phyloP scores from a whole-genome alignment of 495 filamentous ascomycete species.

The Aspergillus heteromorphus region DNA sequence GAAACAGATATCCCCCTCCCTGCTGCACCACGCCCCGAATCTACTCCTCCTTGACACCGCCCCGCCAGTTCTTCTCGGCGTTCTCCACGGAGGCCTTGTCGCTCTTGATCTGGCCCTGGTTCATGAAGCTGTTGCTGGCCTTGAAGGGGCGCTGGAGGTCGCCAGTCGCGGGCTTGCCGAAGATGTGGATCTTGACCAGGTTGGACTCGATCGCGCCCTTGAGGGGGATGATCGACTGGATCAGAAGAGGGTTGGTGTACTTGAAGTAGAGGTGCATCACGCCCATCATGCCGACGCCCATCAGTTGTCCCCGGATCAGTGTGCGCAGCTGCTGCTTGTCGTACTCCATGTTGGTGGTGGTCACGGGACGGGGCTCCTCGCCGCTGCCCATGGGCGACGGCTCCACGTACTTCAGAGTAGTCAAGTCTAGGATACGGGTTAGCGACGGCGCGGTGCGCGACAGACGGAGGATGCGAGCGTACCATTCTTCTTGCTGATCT shows the following conservation, averaged over 20 bases:
- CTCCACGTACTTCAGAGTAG: constrained; percentile 98
- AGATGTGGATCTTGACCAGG: constrained; percentile 88
- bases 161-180: constrained; percentile 82
- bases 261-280: constrained; percentile 99
- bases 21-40: constrained; percentile 10
- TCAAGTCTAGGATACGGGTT: constrained; percentile 60
- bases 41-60: constrained; percentile 90
- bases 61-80: constrained; percentile 78
- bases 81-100: constrained; percentile 94
- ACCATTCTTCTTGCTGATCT: constrained; percentile 97
- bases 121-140: constrained; percentile 74
- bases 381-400: constrained; percentile 83
- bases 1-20: background rate
- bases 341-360: constrained; percentile 92
- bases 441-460: background rate
- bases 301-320: constrained; percentile 79
- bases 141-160: constrained; percentile 97
- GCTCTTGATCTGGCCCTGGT: constrained; percentile 69
- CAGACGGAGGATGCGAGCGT: constrained; percentile 15
- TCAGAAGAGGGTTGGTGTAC: constrained; percentile 97
- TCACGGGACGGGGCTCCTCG: constrained; percentile 91
- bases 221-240: constrained; percentile 96
- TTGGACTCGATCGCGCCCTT: constrained; percentile 94
- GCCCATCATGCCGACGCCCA: constrained; percentile 95
- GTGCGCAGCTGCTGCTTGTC: constrained; percentile 78